Percentiles rank a stretch among this genome's conserved stretches.
Evolutionary conservation across 441 rosid genomes (phyloP).

Genomic region (Euphorbia celastroides): DNA sequence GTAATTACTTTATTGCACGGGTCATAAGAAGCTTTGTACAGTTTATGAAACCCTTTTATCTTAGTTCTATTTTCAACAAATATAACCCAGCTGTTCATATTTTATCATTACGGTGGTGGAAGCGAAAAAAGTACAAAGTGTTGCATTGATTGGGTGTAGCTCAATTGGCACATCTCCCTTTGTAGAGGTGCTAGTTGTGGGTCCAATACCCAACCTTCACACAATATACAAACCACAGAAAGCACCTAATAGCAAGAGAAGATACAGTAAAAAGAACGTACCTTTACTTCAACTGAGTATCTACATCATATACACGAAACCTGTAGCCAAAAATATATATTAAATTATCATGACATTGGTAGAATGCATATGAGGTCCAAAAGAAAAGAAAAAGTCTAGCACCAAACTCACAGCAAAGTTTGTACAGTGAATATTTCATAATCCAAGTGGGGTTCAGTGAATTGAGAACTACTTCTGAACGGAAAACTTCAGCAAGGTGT

Average conservation of each 20-base stretch:
- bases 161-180: too few species aligned
- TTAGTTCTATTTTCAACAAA: not conserved
- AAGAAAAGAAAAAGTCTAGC: not conserved
- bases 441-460: constrained; percentile 84
- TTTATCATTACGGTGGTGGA: not conserved
- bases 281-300: constrained; percentile 74
- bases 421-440: constrained; percentile 55
- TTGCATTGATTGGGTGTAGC: too few species aligned
- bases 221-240: not conserved
- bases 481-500: constrained; percentile 47
- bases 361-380: constrained; percentile 1
- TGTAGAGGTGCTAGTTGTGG: not conserved
- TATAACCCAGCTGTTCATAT: not conserved
- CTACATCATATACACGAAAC: constrained; percentile 73
- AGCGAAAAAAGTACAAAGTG: too few species aligned
- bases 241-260: not conserved
- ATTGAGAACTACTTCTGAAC: constrained; percentile 80
- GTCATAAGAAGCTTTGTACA: not conserved
- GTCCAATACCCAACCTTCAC: not conserved
- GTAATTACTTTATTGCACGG: not conserved
- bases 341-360: constrained; percentile 5
- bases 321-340: constrained; percentile 32
- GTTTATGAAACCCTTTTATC: not conserved
- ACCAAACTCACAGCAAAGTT: constrained; percentile 60
- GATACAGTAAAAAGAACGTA: constrained; percentile 18